Conservation (phyloP, 2,329 filamentous ascomycete genomes). For the Alternaria gansuensis region DNA sequence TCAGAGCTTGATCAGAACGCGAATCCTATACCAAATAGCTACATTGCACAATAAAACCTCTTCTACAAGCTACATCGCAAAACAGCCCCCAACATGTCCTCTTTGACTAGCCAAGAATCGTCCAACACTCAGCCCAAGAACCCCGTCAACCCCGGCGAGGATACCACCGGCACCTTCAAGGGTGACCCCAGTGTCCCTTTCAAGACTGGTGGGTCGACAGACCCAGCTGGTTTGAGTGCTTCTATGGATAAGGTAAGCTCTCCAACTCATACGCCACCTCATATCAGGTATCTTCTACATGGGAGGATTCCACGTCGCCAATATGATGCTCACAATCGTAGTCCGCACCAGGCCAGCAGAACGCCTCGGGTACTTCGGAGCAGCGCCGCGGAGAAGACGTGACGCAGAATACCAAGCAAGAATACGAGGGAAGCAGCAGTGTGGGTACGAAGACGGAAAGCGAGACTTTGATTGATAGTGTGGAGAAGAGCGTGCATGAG, state of each 20-base stretch:
- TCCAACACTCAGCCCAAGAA: slow-evolving; percentile 24
- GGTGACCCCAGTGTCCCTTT: slow-evolving; percentile 18
- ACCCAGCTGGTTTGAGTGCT: slow-evolving; percentile 12
- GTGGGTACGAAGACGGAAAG: slow-evolving; percentile 23
- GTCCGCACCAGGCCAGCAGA: slow-evolving; percentile 15
- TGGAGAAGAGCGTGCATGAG: slow-evolving; percentile 25
- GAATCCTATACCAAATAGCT: not conserved
- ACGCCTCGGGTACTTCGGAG: slow-evolving; percentile 23
- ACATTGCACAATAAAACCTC: not conserved
- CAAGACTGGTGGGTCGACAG: slow-evolving; percentile 11
- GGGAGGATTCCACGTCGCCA: not conserved
- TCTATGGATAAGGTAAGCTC: slow-evolving; percentile 20
- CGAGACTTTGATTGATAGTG: slow-evolving; percentile 27
- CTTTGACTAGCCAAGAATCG: slow-evolving; percentile 27
- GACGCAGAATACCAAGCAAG: slow-evolving; percentile 16
- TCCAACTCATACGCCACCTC: not conserved
- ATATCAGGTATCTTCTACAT: not conserved
- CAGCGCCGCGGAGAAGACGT: slow-evolving; percentile 22
- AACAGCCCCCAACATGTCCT: slow-evolving; percentile 17
- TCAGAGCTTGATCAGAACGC: not conserved
- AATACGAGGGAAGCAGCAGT: slow-evolving; percentile 8
- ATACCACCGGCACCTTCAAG: slow-evolving; percentile 12
- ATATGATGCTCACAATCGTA: not conserved
- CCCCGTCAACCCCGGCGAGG: slow-evolving; percentile 19
- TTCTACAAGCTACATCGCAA: not conserved